These are phyloP conservation scores for Lepidium campestre DNA, from an alignment of 441 rosid genomes.

Conservation along the genomic window DNA sequence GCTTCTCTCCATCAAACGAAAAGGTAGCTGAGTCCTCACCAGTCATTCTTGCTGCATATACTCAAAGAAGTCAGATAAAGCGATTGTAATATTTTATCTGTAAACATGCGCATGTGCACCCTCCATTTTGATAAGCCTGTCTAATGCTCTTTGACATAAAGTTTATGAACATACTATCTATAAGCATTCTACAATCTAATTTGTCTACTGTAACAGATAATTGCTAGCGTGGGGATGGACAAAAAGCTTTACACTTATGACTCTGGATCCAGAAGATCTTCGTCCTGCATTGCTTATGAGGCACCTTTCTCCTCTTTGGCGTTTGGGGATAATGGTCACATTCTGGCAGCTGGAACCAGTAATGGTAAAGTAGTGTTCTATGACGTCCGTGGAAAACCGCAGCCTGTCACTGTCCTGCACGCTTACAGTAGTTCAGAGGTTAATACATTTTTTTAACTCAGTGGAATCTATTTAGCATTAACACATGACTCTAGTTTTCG, in stretches of 20 bases:
- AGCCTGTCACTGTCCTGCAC: slow-evolving; percentile 80
- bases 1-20: slow-evolving; percentile 93
- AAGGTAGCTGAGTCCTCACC: slow-evolving; percentile 48
- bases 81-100: background rate
- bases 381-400: slow-evolving; percentile 89
- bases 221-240: slow-evolving; percentile 95
- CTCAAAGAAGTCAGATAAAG: slow-evolving; percentile 7
- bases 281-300: slow-evolving; percentile 72
- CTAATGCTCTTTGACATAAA: background rate
- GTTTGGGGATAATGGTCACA: slow-evolving; percentile 86
- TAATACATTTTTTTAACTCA: slow-evolving; percentile 15
- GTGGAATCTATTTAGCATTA: slow-evolving; percentile 1
- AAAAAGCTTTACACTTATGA: slow-evolving; percentile 90
- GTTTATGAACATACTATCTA: background rate
- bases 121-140: slow-evolving; percentile 1
- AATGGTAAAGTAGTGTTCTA: slow-evolving; percentile 87
- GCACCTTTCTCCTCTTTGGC: slow-evolving; percentile 95
- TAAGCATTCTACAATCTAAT: slow-evolving; percentile 4
- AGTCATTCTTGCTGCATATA: background rate
- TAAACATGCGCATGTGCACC: background rate
- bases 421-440: slow-evolving; percentile 94
- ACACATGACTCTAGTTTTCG: background rate
- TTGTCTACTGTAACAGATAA: slow-evolving; percentile 49
- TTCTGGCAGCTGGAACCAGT: slow-evolving; percentile 92
- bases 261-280: slow-evolving; percentile 74